phyloP scores from a whole-genome alignment of 495 filamentous ascomycete species.

The Tetracladium marchalianum region DNA sequence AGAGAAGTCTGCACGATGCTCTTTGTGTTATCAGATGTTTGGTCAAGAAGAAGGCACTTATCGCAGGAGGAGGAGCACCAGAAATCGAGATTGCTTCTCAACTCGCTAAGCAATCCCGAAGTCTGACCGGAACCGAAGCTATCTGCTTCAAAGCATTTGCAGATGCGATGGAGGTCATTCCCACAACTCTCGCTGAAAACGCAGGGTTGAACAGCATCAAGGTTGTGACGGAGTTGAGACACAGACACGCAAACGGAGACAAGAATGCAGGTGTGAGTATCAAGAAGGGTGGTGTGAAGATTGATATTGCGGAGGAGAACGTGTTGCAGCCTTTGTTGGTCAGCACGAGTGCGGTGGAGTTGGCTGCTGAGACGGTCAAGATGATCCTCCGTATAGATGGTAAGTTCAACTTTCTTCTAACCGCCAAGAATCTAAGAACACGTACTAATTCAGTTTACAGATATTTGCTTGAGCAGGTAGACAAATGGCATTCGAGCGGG shows the following conservation, averaged over 20 bases:
- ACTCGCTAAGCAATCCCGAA: conserved; percentile 70
- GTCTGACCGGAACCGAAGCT: conserved; percentile 78
- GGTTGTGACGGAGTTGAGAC: conserved; percentile 93
- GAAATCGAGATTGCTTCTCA: conserved; percentile 88
- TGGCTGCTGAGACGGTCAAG: conserved; percentile 96
- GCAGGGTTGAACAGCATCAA: conserved; percentile 95
- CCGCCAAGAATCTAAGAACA: no score
- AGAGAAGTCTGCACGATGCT: conserved; percentile 91
- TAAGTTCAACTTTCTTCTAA: no score
- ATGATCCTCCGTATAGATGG: conserved; percentile 42
- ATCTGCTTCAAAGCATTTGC: conserved; percentile 99
- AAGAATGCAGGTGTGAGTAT: conserved; percentile 95
- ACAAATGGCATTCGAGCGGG: no score
- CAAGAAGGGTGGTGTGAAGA: conserved; percentile 90
- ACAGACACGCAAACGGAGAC: conserved; percentile 89
- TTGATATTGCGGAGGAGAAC: conserved; percentile 91
- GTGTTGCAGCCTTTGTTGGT: conserved; percentile 93
- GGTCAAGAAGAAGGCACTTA: conserved; percentile 96
- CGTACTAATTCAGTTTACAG: no score
- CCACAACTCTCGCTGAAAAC: conserved; percentile 94
- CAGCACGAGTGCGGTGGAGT: conserved; percentile 91
- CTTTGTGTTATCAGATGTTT: conserved; percentile 96
- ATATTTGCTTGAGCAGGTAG: no score
- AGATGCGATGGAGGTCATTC: conserved; percentile 94
- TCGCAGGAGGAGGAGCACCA: conserved; percentile 91